Evolutionary conservation across 306 rosid genomes (phyloP).

Genomic region (Oemleria cerasiformis): DNA sequence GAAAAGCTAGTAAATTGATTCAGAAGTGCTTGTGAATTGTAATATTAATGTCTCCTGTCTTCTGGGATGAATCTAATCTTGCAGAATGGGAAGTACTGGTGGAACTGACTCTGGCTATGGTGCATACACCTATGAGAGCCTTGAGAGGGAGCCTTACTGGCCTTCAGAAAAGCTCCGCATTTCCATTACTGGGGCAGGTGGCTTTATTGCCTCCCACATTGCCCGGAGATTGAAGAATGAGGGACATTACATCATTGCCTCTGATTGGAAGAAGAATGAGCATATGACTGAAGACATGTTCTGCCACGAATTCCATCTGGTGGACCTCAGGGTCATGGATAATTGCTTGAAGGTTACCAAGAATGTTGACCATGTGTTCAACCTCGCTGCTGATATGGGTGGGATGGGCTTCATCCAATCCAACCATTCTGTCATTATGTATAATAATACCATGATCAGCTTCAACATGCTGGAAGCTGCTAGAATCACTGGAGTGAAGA

Average conservation of each 20-base stretch:
- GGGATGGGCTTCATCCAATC: slow-evolving; percentile 99
- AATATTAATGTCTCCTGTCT: neutral
- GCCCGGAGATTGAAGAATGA: slow-evolving; percentile 91
- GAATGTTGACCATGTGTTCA: slow-evolving; percentile 87
- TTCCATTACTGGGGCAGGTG: slow-evolving; percentile 95
- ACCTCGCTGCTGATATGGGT: slow-evolving; percentile 99
- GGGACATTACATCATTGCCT: slow-evolving; percentile 94
- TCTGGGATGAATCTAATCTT: slow-evolving; percentile 20
- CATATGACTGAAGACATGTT: slow-evolving; percentile 98
- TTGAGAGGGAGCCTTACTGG: slow-evolving; percentile 93
- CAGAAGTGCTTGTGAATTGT: neutral
- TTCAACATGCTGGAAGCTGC: slow-evolving; percentile 95
- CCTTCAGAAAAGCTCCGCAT: slow-evolving; percentile 82
- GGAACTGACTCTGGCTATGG: slow-evolving; percentile 55
- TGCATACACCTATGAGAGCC: slow-evolving; percentile 67
- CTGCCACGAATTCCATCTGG: slow-evolving; percentile 94
- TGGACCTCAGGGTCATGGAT: slow-evolving; percentile 97
- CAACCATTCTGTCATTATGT: slow-evolving; percentile 95
- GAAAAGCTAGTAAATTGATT: slow-evolving; percentile 9
- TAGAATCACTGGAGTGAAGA: slow-evolving; percentile 80
- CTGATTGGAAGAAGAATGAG: slow-evolving; percentile 99
- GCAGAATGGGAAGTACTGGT: slow-evolving; percentile 83
- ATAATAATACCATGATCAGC: slow-evolving; percentile 97
- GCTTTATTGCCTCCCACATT: slow-evolving; percentile 94
- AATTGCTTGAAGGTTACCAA: slow-evolving; percentile 83